A percentile compares a stretch with the other conserved stretches of the same genome.
phyloP scores from a whole-genome alignment of 176 grass and related monocot genomes.

The Hordeum marinum region DNA sequence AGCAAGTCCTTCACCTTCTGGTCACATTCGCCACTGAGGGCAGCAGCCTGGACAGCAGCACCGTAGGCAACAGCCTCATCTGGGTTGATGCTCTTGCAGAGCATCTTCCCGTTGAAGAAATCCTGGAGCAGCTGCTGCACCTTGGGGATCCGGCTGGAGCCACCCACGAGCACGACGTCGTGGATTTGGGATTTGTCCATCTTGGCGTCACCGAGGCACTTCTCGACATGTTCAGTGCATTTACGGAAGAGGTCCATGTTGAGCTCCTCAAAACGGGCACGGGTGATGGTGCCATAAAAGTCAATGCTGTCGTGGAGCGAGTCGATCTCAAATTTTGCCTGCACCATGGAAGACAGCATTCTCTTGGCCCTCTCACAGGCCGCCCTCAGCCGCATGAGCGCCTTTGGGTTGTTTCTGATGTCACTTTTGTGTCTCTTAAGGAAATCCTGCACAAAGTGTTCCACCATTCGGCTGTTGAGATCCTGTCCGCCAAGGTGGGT shows the following conservation, averaged over 20 bases:
- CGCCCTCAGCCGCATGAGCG: not conserved
- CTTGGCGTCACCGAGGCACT: not conserved
- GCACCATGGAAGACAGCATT: not conserved
- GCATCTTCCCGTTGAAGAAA: conserved; percentile 54
- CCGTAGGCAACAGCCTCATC: conserved; percentile 34
- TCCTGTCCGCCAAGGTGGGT: not conserved
- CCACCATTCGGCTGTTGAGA: conserved; percentile 3
- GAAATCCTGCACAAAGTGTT: conserved; percentile 11
- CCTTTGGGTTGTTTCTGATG: conserved; percentile 1
- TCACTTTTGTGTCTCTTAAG: conserved; percentile 1
- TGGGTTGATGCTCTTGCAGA: conserved; percentile 5
- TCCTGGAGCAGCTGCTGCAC: conserved; percentile 88
- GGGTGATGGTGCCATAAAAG: not conserved
- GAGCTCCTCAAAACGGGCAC: not conserved
- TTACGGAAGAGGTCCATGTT: conserved; percentile 2
- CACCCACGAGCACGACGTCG: conserved; percentile 74
- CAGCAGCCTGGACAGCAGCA: conserved; percentile 45
- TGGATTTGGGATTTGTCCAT: conserved; percentile 22
- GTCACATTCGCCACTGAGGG: conserved; percentile 21
- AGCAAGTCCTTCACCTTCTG: conserved; percentile 36
- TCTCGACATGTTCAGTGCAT: conserved; percentile 2
- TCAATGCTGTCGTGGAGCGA: not conserved
- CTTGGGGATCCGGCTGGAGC: conserved; percentile 68
- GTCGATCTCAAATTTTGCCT: conserved; percentile 14
- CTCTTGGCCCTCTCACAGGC: conserved; percentile 4